Conservation (phyloP, 179 eudicot species). For the Nepenthes alata region DNA sequence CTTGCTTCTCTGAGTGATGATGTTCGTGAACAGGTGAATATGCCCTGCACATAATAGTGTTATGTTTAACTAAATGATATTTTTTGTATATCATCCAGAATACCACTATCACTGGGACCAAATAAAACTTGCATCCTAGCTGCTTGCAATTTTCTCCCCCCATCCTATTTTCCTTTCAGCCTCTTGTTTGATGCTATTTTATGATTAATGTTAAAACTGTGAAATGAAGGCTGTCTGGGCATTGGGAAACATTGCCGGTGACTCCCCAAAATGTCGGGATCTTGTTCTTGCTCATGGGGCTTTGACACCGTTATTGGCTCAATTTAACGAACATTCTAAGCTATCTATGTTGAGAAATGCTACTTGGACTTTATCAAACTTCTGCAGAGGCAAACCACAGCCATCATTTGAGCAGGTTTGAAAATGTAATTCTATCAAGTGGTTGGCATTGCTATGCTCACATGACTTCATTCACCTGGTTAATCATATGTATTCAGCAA, state of each 20-base stretch:
- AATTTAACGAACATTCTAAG: constrained; percentile 49
- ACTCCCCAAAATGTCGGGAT: constrained; percentile 33
- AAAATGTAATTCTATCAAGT: neutral
- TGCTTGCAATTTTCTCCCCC: neutral
- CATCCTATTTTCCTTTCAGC: neutral
- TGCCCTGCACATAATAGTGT: neutral
- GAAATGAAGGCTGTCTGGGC: constrained; percentile 30
- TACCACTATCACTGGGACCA: neutral
- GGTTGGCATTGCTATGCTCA: neutral
- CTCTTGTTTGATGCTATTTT: too few relatives aligned
- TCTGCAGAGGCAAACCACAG: constrained; percentile 70
- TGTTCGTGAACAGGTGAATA: constrained; percentile 35
- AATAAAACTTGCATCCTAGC: neutral
- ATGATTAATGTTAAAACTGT: neutral
- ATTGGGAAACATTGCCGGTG: constrained; percentile 36
- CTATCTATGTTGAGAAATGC: constrained; percentile 66
- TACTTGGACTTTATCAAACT: constrained; percentile 77
- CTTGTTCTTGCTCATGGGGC: constrained; percentile 30
- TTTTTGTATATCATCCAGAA: neutral
- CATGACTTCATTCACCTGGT: neutral
- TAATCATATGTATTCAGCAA: neutral
- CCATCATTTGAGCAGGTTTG: constrained; percentile 54
- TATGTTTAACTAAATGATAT: too few relatives aligned
- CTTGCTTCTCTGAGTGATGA: constrained; percentile 34
- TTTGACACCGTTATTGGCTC: constrained; percentile 42